Evolutionary conservation across 1,139 yeast genomes (phyloP).

Genomic region (Debaryomyces fabryi): DNA sequence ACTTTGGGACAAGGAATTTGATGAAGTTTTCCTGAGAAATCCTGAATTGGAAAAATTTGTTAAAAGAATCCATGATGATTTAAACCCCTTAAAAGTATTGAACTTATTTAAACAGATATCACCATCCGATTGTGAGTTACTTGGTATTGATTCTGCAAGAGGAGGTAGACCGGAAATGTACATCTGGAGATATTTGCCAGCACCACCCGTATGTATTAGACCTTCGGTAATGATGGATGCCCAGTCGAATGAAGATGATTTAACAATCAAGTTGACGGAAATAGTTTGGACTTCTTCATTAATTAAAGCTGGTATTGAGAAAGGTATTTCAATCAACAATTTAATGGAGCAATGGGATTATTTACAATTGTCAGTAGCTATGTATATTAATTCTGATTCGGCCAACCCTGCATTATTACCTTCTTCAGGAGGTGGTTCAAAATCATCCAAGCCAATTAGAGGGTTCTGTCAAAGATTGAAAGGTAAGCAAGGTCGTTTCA

Average conservation of each 20-base stretch:
- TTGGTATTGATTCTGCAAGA: conserved; percentile 85
- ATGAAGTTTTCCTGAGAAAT: conserved; percentile 64
- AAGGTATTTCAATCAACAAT: conserved; percentile 89
- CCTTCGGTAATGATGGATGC: conserved; percentile 97
- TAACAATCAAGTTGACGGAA: conserved; percentile 94
- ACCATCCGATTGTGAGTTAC: conserved; percentile 86
- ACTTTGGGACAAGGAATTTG: conserved; percentile 85
- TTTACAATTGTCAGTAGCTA: conserved; percentile 90
- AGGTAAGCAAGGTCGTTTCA: conserved; percentile 98
- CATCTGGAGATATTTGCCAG: conserved; percentile 96
- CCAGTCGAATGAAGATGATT: conserved; percentile 94
- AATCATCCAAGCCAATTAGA: conserved; percentile 78
- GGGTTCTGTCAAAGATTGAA: conserved; percentile 96
- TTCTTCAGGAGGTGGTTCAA: conserved; percentile 57
- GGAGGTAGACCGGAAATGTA: conserved; percentile 97
- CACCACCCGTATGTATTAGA: conserved; percentile 98
- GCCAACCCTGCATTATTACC: conserved; percentile 81
- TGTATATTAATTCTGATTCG: conserved; percentile 96
- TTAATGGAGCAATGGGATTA: conserved; percentile 99
- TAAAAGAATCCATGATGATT: conserved; percentile 88
- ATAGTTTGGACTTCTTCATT: conserved; percentile 94
- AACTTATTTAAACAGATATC: conserved; percentile 83
- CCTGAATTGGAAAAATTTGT: conserved; percentile 90
- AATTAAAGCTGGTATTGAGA: conserved; percentile 91
- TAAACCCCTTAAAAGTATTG: conserved; percentile 88